Base-by-base conservation (phyloP, 495 filamentous ascomycete species). In the Aspergillus sparsus region DNA sequence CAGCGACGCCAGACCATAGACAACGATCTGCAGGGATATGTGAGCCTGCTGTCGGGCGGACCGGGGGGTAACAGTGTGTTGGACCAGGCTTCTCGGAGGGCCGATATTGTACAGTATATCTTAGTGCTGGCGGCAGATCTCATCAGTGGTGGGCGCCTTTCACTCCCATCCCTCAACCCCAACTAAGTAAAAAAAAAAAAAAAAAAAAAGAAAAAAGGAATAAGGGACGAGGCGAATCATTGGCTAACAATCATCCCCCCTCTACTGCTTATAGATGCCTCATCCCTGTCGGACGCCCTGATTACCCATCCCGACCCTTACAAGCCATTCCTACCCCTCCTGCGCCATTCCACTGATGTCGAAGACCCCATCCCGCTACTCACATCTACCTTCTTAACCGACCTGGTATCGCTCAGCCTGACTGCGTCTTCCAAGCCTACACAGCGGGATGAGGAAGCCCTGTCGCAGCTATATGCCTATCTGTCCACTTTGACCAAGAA, bases 71-170 rank as follows among this genome's bases (percentile, higher is more conserved):
- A 83, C 69, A 93, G 91, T 74, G 89, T 97, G 27, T 77, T 97
- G 64, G 89, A 95, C 72, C 83, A 83, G 36, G 90, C 91, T 7
- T 81, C 86, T 49, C 89, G 89, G 76, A 83, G 90, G 49, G 81
- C 85, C 66, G 92, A 97, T 78, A 91, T 98, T 32, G 82, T 97
- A 60, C 93, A 97, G 74, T 97, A 97, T 71, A 89, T 97, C 64
- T 82, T 98, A 39, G 93, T 97, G 41, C 79, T 98, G 66, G 83
- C 93, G 44, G 87, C 85, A 60, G 95, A 99, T 73, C 76, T 98
- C 55, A 86, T 98, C 47, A 89, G 91, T 70, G 87, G 94, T 97
- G 75, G 9, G 39, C n/a, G 6, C 49, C 52, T 51, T 51, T 16
- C n/a, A 3, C 42, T 15, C 16, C 44, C 44, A 27, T 27, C 21